Percentiles rank a stretch among this genome's conserved stretches.
phyloP scores from a whole-genome alignment of 169 alveolate species.

The Cryptosporidium muris region DNA sequence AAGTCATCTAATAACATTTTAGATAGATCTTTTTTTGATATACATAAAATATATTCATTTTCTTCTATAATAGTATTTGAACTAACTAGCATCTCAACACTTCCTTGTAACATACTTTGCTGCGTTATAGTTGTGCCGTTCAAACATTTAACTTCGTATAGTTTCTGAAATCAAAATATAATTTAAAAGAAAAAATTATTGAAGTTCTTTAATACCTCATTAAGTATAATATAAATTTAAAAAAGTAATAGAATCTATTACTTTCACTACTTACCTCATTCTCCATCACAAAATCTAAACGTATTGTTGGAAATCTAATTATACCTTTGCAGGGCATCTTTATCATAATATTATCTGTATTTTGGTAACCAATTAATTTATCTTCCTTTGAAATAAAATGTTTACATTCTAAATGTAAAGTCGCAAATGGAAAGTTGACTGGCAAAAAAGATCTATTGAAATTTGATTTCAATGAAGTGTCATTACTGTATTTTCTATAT shows the following conservation, averaged over 20 bases:
- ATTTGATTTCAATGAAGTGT: background rate
- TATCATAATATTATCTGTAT: background rate
- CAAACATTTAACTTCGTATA: conserved; percentile 14
- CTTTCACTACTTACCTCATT: conserved; percentile 42
- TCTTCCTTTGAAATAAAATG: background rate
- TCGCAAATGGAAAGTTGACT: conserved; percentile 5
- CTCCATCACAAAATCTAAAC: conserved; percentile 11
- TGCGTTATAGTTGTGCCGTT: background rate
- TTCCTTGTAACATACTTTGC: conserved; percentile 32
- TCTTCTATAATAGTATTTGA: background rate
- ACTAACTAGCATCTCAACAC: conserved; percentile 13
- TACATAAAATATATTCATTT: conserved; percentile 20
- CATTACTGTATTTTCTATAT: background rate
- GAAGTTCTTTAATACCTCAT: background rate
- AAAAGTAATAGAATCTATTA: background rate
- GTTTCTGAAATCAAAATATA: background rate
- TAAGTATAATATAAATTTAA: background rate
- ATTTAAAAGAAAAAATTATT: background rate
- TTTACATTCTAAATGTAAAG: conserved; percentile 18
- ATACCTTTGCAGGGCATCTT: conserved; percentile 61
- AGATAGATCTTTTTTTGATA: conserved; percentile 16
- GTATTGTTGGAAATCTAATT: conserved; percentile 17
- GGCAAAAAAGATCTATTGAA: background rate
- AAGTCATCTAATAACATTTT: conserved; percentile 10
- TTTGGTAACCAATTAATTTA: background rate